Base-by-base conservation (phyloP, 768 basidiomycete species). In the Ramaria rubella region DNA sequence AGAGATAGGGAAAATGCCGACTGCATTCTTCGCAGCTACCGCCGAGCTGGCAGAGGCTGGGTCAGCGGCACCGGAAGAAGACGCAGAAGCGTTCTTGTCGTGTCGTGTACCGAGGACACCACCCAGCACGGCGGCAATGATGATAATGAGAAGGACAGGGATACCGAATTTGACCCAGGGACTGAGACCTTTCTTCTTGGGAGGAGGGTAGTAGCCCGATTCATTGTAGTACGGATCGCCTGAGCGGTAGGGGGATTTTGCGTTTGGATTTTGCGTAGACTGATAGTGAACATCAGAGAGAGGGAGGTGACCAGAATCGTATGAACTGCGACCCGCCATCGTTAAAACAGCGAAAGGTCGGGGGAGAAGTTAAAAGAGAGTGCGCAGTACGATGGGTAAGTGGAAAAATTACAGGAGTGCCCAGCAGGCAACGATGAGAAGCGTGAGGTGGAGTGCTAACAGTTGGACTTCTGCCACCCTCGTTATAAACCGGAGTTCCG, bases 121-220 rank as follows among this genome's bases (percentile, higher is more conserved):
- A 31, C 88, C 94, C 24, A 90, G 72, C 23, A 90, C 79, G 43
- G 81, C 87, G 38, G 74, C 88, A 48, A 75, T 72, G 59, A 88
- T 79, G 59, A 87, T 76, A 24, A 86, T 67, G 59, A 90, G 67
- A 24, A 76, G 74, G 51, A 87, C 68, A 15, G 88, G 89, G 21
- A 90, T 64, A 61, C 86, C 89, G 53, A 86, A 73, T 70, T 86
- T 89, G 61, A 90, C 71, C 88, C 86, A 92, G 55, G 78, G 81
- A 72, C 81, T 87, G 51, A 69, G 66, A 40, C 77, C 72, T 61
- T 76, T 82, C 77, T 80, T 85, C 48, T 52, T 52, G 23, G 74
- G 67, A 26, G 81, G 73, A 63, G 87, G 80, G 62, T 77, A 87
- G 52, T 86, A 87, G 2, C 86, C 78, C 33, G 87, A 87, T 65